Conservation (phyloP, 371 early-diverging fungal genomes). For the Zopfochytrium polystomum region DNA sequence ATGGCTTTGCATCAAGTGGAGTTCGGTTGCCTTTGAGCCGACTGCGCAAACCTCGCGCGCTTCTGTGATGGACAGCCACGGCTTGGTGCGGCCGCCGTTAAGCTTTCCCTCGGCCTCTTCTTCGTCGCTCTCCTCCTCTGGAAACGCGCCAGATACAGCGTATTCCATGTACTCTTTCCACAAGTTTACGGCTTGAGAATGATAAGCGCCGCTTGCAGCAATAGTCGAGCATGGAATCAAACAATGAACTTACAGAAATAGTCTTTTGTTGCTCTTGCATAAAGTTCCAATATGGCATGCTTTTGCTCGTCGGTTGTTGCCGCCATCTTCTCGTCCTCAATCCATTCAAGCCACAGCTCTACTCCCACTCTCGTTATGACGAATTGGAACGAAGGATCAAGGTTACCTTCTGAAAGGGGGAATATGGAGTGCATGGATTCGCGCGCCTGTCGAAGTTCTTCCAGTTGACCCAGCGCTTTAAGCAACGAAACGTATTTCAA, state of each 20-base stretch:
- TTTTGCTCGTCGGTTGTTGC: conserved; percentile 42
- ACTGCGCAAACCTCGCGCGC: conserved; percentile 43
- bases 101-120: conserved; percentile 22
- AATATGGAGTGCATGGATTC: conserved; percentile 55
- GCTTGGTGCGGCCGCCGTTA: conserved; percentile 3
- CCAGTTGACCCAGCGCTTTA: conserved; percentile 21
- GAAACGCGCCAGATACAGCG: conserved; percentile 35
- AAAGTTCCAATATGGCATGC: conserved; percentile 43
- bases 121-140: conserved; percentile 30
- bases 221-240: background rate
- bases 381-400: background rate
- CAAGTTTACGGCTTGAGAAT: conserved; percentile 49
- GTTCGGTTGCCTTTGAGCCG: conserved; percentile 45
- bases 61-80: conserved; percentile 34
- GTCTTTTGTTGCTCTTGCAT: conserved; percentile 49
- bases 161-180: conserved; percentile 58
- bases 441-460: conserved; percentile 53
- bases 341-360: conserved; percentile 70
- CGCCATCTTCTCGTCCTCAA: conserved; percentile 48
- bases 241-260: conserved; percentile 55
- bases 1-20: conserved; percentile 58
- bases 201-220: background rate
- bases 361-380: background rate
- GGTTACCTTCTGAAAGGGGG: conserved; percentile 59
- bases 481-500: conserved; percentile 25